Evolutionary conservation across 345 rosid genomes (phyloP).

Genomic region (Trapa incisa): DNA sequence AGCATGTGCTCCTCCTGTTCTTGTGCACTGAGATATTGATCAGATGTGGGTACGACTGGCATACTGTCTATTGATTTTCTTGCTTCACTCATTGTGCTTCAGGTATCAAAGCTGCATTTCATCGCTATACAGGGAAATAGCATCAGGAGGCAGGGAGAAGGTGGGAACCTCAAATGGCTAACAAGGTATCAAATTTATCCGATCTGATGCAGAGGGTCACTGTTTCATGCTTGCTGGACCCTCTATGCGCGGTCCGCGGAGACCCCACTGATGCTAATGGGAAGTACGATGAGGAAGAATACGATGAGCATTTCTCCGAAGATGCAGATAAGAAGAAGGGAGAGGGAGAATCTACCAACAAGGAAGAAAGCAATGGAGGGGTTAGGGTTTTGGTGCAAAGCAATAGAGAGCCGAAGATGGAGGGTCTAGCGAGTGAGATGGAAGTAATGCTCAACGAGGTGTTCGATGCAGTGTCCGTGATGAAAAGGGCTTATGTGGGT

Average conservation of each 20-base stretch:
- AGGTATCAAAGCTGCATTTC: neutral
- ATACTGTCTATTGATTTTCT: neutral
- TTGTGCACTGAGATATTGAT: neutral
- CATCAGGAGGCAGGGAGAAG: neutral
- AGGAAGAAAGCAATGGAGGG: neutral
- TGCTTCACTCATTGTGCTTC: neutral
- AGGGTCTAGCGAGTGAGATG: conserved; percentile 34
- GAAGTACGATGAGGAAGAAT: neutral
- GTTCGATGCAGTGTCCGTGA: conserved; percentile 55
- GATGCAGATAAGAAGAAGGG: conserved; percentile 11
- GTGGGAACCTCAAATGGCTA: conserved; percentile 1
- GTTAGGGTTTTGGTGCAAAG: neutral
- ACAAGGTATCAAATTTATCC: conserved; percentile 70
- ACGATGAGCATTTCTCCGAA: neutral
- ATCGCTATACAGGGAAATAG: neutral
- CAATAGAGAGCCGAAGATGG: conserved; percentile 9
- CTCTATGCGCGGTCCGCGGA: conserved; percentile 54
- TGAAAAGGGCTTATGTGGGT: conserved; percentile 68
- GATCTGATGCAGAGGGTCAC: conserved; percentile 92
- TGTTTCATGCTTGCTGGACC: conserved; percentile 82
- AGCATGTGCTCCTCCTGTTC: neutral
- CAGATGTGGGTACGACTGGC: neutral
- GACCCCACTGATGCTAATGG: conserved; percentile 14
- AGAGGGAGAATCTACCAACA: neutral
- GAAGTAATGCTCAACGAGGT: conserved; percentile 58